These are phyloP conservation scores for Globisporangium nunn DNA, from an alignment of 352 stramenopile species.

Conservation along the genomic window DNA sequence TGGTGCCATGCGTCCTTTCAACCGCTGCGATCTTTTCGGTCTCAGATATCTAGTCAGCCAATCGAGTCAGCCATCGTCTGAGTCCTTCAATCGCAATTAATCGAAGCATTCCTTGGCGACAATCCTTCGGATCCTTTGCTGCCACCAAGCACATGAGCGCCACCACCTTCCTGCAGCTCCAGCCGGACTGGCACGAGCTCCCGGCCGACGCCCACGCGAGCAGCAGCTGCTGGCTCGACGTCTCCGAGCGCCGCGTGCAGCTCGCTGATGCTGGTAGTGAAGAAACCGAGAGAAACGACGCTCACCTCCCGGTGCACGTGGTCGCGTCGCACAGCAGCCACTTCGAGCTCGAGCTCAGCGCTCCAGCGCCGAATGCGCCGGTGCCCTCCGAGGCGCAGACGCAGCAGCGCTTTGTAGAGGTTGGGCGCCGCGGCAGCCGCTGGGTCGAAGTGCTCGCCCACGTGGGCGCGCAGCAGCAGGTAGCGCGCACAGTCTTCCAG, in stretches of 20 bases:
- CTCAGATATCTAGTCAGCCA: no score
- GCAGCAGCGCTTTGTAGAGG: constrained; percentile 20
- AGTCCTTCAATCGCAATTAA: no score
- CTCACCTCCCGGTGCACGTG: constrained; percentile 9
- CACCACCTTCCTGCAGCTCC: constrained; percentile 46
- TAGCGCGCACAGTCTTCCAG: constrained; percentile 40
- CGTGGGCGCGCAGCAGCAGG: constrained; percentile 9
- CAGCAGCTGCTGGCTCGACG: constrained; percentile 37
- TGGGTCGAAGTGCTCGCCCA: constrained; percentile 44
- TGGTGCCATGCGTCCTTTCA: no score
- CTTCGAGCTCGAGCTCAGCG: constrained; percentile 31
- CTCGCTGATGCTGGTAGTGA: constrained; percentile 1
- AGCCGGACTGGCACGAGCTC: constrained; percentile 46
- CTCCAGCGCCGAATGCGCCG: neutral
- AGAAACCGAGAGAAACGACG: neutral
- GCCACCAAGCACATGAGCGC: neutral
- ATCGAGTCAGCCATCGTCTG: no score
- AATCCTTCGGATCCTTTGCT: no score
- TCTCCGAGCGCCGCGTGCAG: constrained; percentile 32
- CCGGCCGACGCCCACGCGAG: constrained; percentile 5
- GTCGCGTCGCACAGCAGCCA: constrained; percentile 21
- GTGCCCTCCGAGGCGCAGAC: neutral
- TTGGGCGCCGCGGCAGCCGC: constrained; percentile 22
- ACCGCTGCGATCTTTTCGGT: no score
- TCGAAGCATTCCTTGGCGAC: no score